Base-by-base conservation (phyloP, 768 basidiomycete genomes). In the Leccinum uliginosum region DNA sequence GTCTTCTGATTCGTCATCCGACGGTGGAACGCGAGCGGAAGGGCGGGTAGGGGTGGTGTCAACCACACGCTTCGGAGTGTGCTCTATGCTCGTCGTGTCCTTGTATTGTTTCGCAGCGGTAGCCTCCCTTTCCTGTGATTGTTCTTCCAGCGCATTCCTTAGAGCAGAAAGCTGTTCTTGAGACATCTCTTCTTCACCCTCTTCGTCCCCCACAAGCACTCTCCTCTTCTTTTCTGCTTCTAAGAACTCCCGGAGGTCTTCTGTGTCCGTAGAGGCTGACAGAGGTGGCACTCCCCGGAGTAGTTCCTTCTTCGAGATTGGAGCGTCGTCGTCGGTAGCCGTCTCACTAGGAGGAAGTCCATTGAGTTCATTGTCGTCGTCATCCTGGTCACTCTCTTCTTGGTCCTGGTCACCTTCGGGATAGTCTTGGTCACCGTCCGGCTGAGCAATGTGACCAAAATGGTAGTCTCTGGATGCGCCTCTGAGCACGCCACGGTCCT, bases 401-500 rank as follows among this genome's bases (percentile, higher is more conserved):
- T 78, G 78, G 10, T 77, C 77, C 34, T 73, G 75, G 19, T 59
- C 69, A 1, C 58, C 67, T 6, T 76, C 80, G 47, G 73, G 76
- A 27, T 72, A 73, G 4, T 71, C 74, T 3, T 77, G 76, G 27
- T 66, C 73, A 12, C 65, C 67, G n/a, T 71, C 71, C n/a, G 69
- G 61, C 32, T 74, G 74, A 8, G 75, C 72, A 60, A 86, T 75
- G 54, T 74, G 74, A 5, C 87, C 87, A 63, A 89, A 79, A 11
- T 76, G 68, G 60, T 76, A 77, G 34, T 71, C 75, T 50, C 70
- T 69, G 23, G 71, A 65, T 15, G 76, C 70, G 15, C 65, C 62
- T 47, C 82, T 79, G 43, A 88, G 72, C 4, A 88, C 79, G 2
- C 90, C 90, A 57, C 87, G 81, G 68, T 92, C 87, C 63, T 81